Evolutionary conservation across 2,329 filamentous ascomycete species (phyloP), one percentile per base, ranked within the genome.

Genomic region (Pyricularia pennisetigena): DNA sequence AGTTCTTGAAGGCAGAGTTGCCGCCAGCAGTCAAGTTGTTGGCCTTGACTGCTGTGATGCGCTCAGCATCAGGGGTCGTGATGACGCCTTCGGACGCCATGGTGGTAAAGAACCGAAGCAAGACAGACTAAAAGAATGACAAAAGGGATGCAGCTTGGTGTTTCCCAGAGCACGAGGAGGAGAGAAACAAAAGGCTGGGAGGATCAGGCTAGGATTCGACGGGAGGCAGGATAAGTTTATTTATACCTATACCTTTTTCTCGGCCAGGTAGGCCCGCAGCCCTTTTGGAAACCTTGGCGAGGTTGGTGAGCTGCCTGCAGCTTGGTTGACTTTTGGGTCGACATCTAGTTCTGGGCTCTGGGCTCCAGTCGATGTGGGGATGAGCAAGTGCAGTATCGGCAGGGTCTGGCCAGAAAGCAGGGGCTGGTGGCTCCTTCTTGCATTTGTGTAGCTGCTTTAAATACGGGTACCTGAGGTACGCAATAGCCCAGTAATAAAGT

Each of bases 1-100:
- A 93, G 81, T 92, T 92, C 81, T 90, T 88, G 80, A 90, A 91
- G 70, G 89, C 89, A 70, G 83, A 83, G 74, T 91, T 91, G 72
- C 89, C 88, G 69, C 89, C 89, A 24, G 49, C 54, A 23, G 66
- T 67, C 66, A 67, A 61, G 66, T 59, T 61, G 57, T 24, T 28
- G 24, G 23, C 8, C 23, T 61, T 61, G 57, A 61, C n/a, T 24
- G n/a, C 57, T 61, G n/a, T 2, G 57, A 28, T 28, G 57, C 57
- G 57, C 57, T 61, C 57, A 61, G 24, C n/a, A 28, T 61, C 57
- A 28, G 57, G 24, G 6, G 57, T 61, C 16, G 24, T 61, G 23
- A 14, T 16, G 57, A 61, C 57, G 57, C 23, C 57, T 12, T 28
- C 23, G 57, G 57, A 61, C 28, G 57, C n/a, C 57, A 61, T 61